These are phyloP conservation scores for Fusarium protoensiforme DNA, from an alignment of 2,329 filamentous ascomycete genomes.

Conservation along the genomic window DNA sequence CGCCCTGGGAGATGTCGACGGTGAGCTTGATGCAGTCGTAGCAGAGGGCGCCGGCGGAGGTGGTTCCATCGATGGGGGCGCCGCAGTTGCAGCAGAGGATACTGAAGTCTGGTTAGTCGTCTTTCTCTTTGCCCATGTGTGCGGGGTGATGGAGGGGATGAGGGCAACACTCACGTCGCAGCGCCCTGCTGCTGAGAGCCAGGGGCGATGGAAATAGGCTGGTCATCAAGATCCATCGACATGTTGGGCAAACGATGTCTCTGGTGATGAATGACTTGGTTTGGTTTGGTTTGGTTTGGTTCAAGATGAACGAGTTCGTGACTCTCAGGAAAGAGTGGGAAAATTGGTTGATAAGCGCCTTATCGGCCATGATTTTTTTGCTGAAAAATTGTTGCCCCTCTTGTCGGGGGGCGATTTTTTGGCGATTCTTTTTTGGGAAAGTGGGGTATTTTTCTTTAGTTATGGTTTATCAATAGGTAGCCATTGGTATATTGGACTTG, in stretches of 20 bases:
- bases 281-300: slow-evolving; percentile 18
- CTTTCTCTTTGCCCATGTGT: slow-evolving; percentile 29
- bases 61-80: slow-evolving; percentile 92
- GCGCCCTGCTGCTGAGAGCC: slow-evolving; percentile 46
- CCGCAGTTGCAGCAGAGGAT: slow-evolving; percentile 99
- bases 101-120: slow-evolving; percentile 27
- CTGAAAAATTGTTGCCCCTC: background rate
- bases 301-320: slow-evolving; percentile 32
- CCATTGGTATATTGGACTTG: background rate
- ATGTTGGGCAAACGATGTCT: slow-evolving; percentile 43
- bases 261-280: slow-evolving; percentile 15
- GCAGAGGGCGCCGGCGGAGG: slow-evolving; percentile 86
- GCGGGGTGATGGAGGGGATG: slow-evolving; percentile 20
- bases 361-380: slow-evolving; percentile 44
- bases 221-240: slow-evolving; percentile 59
- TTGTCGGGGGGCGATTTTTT: slow-evolving; percentile 38
- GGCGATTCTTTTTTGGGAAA: background rate
- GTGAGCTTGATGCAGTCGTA: slow-evolving; percentile 96
- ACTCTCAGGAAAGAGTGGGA: slow-evolving; percentile 42
- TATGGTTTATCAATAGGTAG: background rate
- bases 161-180: slow-evolving; percentile 55
- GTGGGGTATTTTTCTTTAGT: background rate
- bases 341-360: slow-evolving; percentile 53
- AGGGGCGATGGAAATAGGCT: slow-evolving; percentile 52
- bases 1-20: slow-evolving; percentile 90